Percentiles rank a stretch among this genome's conserved stretches.
Evolutionary conservation across 495 filamentous ascomycete species (phyloP).

Genomic region (Venustampulla echinocandica): DNA sequence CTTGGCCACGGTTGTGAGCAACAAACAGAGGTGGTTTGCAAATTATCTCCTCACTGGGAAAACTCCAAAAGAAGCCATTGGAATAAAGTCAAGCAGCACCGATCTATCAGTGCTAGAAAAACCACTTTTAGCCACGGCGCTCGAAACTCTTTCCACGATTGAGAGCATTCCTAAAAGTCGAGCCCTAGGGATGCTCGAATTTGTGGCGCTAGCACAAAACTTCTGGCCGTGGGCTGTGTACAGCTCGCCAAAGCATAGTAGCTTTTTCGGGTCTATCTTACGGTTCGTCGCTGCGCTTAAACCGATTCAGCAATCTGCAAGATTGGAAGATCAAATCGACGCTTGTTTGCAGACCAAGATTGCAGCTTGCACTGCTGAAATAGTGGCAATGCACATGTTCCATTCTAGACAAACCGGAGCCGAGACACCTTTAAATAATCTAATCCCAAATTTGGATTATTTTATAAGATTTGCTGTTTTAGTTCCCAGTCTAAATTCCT

Average conservation of each 20-base stretch:
- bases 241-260: conserved; percentile 60
- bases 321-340: conserved; percentile 35
- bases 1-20: conserved; percentile 77
- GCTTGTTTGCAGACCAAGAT: conserved; percentile 57
- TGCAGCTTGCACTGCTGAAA: conserved; percentile 73
- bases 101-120: conserved; percentile 26
- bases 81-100: conserved; percentile 35
- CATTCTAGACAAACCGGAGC: conserved; percentile 65
- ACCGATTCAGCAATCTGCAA: conserved; percentile 35
- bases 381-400: conserved; percentile 87
- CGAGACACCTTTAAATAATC: conserved; percentile 45
- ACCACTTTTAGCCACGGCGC: conserved; percentile 65
- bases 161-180: conserved; percentile 51
- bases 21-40: conserved; percentile 90
- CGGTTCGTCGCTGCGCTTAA: conserved; percentile 57
- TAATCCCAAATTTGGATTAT: conserved; percentile 64
- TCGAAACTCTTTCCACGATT: conserved; percentile 64
- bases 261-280: conserved; percentile 61
- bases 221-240: conserved; percentile 88
- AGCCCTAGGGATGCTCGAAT: conserved; percentile 68
- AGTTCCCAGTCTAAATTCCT: conserved; percentile 70
- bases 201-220: conserved; percentile 77
- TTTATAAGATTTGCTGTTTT: conserved; percentile 64
- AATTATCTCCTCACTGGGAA: conserved; percentile 85
- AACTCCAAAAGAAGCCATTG: conserved; percentile 65